Evolutionary conservation across 352 stramenopile species (phyloP).

Genomic region (Phytophthora crassamura): DNA sequence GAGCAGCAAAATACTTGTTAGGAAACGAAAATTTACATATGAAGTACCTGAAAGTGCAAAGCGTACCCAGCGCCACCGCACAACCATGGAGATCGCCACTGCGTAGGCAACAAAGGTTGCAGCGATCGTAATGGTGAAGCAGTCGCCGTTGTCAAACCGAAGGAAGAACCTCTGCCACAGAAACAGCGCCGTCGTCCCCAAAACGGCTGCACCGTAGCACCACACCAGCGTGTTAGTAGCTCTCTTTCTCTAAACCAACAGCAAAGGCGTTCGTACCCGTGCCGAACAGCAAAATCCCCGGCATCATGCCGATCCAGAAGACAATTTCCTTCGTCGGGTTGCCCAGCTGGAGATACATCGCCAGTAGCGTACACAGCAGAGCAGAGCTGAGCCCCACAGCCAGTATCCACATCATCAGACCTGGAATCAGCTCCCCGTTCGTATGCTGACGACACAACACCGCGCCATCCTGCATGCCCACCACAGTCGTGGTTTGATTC

Average conservation of each 20-base stretch:
- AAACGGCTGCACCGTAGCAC: slow-evolving; percentile 49
- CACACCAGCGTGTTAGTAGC: no score
- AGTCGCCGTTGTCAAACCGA: slow-evolving; percentile 76
- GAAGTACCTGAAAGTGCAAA: neutral
- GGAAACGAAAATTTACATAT: neutral
- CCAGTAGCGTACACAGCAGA: slow-evolving; percentile 48
- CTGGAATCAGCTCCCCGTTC: slow-evolving; percentile 32
- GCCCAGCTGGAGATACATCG: slow-evolving; percentile 75
- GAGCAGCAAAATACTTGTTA: slow-evolving; percentile 4
- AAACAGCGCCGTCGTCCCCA: slow-evolving; percentile 50
- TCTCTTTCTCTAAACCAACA: neutral
- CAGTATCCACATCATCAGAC: slow-evolving; percentile 53
- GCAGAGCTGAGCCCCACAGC: slow-evolving; percentile 53
- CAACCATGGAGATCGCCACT: slow-evolving; percentile 72
- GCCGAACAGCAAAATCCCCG: slow-evolving; percentile 55
- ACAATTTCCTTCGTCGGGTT: slow-evolving; percentile 65
- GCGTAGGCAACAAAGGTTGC: slow-evolving; percentile 74
- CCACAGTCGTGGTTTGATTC: slow-evolving; percentile 35
- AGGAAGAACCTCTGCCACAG: slow-evolving; percentile 69
- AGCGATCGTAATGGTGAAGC: slow-evolving; percentile 69
- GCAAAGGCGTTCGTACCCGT: slow-evolving; percentile 32
- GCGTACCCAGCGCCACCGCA: slow-evolving; percentile 79
- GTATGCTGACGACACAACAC: slow-evolving; percentile 47
- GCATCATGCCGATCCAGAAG: slow-evolving; percentile 64
- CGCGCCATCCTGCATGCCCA: slow-evolving; percentile 37